Percentiles rank a stretch among this genome's conserved stretches.
Conservation (phyloP, 176 grass and related monocot species). For the Aegilops tauschii region DNA sequence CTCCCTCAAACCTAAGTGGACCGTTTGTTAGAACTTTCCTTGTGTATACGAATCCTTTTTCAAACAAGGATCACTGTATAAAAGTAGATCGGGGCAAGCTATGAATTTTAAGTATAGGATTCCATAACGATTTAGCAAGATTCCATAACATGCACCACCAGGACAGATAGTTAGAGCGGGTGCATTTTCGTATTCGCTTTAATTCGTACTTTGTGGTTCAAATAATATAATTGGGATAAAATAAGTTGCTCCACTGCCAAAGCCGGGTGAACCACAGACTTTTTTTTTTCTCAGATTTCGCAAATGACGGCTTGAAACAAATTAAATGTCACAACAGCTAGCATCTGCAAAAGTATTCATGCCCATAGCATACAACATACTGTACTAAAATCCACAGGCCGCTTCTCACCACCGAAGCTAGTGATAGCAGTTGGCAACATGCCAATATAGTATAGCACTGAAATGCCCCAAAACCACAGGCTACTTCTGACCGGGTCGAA, state of each 20-base stretch:
- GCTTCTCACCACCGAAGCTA: neutral
- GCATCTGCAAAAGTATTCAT: neutral
- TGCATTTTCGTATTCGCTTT: too few species aligned
- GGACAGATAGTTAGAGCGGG: too few species aligned
- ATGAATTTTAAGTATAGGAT: too few species aligned
- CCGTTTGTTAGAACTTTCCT: too few species aligned
- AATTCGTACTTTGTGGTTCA: too few species aligned
- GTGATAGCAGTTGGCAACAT: neutral
- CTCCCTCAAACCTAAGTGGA: too few species aligned
- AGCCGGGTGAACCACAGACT: neutral
- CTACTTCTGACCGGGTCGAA: neutral
- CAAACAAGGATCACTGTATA: too few species aligned
- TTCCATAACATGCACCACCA: too few species aligned
- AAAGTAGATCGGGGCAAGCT: too few species aligned
- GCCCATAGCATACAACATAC: neutral
- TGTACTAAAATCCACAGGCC: neutral
- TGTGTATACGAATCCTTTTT: too few species aligned
- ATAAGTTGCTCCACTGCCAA: neutral
- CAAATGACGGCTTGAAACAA: neutral
- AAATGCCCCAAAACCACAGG: neutral
- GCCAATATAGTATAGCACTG: neutral
- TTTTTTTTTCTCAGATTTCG: neutral
- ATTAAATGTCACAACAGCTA: neutral
- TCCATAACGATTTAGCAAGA: too few species aligned
- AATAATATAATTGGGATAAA: too few species aligned